Evolutionary conservation across 805 yeast species (phyloP).

Genomic region (Wickerhamomyces tratensis): DNA sequence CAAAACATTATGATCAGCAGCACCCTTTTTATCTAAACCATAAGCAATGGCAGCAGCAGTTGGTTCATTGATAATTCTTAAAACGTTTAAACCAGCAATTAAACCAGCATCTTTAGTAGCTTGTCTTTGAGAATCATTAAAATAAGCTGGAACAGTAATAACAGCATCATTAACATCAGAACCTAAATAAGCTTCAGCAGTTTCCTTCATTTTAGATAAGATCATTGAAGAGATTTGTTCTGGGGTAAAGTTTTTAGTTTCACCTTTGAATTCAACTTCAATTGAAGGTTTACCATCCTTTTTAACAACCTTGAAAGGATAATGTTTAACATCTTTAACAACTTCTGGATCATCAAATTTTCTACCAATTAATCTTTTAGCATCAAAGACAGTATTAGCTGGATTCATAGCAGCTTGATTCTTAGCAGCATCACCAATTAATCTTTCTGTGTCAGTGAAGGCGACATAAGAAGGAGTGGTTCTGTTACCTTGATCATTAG

Average conservation of each 20-base stretch:
- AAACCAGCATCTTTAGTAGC: slow-evolving; percentile 97
- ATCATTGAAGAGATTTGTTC: slow-evolving; percentile 95
- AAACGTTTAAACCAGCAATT: slow-evolving; percentile 90
- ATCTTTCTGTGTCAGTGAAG: slow-evolving; percentile 90
- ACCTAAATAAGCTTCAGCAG: slow-evolving; percentile 85
- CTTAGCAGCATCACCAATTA: slow-evolving; percentile 97
- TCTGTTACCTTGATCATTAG: slow-evolving; percentile 98
- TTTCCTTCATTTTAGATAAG: slow-evolving; percentile 84
- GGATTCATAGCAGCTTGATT: slow-evolving; percentile 98
- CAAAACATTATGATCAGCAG: slow-evolving; percentile 77
- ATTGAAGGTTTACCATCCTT: slow-evolving; percentile 81
- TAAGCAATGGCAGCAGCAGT: slow-evolving; percentile 98
- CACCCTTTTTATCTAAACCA: slow-evolving; percentile 66
- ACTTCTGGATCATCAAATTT: slow-evolving; percentile 75
- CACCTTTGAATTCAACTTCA: slow-evolving; percentile 84
- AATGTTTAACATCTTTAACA: slow-evolving; percentile 71
- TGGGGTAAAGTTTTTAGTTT: slow-evolving; percentile 78
- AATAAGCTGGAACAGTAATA: slow-evolving; percentile 94
- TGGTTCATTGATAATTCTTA: slow-evolving; percentile 94
- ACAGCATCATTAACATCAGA: slow-evolving; percentile 79
- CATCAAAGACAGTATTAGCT: slow-evolving; percentile 85
- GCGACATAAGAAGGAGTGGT: slow-evolving; percentile 97
- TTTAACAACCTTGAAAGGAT: slow-evolving; percentile 76
- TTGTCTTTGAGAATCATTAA: slow-evolving; percentile 97
- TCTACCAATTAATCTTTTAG: slow-evolving; percentile 89